Conservation (phyloP, 2,329 filamentous ascomycete genomes). For the Ascochyta lentis region DNA sequence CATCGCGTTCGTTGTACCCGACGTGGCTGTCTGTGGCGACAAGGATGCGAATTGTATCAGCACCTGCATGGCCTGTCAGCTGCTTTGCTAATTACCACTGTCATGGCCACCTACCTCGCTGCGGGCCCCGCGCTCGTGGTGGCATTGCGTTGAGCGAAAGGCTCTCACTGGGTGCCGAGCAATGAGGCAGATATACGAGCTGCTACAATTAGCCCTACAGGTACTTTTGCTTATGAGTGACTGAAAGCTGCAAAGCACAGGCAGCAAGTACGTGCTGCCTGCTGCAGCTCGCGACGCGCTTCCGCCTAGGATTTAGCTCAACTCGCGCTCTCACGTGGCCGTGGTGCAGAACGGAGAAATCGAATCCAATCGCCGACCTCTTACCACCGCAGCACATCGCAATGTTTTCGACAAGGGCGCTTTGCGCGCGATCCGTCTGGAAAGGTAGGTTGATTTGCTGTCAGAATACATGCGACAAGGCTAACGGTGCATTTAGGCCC, state of each 20-base stretch:
- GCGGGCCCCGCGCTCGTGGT: slow-evolving; percentile 33
- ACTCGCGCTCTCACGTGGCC: slow-evolving; percentile 37
- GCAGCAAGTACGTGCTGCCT: not conserved
- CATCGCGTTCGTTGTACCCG: slow-evolving; percentile 91
- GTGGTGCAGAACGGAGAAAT: slow-evolving; percentile 26
- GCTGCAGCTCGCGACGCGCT: slow-evolving; percentile 35
- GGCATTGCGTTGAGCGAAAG: slow-evolving; percentile 29
- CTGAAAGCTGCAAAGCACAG: not conserved
- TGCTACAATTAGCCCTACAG: not conserved
- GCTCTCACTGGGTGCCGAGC: not conserved
- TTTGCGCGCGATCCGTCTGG: slow-evolving; percentile 78
- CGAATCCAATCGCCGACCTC: slow-evolving; percentile 35
- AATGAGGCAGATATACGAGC: not conserved
- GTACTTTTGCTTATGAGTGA: not conserved
- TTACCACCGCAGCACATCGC: slow-evolving; percentile 38
- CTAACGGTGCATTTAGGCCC: slow-evolving; percentile 58
- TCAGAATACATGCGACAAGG: not conserved
- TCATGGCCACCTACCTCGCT: slow-evolving; percentile 34
- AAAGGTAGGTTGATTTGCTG: slow-evolving; percentile 68
- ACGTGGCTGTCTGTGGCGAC: slow-evolving; percentile 98
- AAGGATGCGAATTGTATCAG: slow-evolving; percentile 92
- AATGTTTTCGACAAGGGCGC: slow-evolving; percentile 73
- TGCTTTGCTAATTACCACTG: not conserved
- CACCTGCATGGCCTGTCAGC: slow-evolving; percentile 48
- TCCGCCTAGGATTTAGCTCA: slow-evolving; percentile 34